Evolutionary conservation across 441 rosid species (phyloP).

Genomic region (Mallotus japonicus): DNA sequence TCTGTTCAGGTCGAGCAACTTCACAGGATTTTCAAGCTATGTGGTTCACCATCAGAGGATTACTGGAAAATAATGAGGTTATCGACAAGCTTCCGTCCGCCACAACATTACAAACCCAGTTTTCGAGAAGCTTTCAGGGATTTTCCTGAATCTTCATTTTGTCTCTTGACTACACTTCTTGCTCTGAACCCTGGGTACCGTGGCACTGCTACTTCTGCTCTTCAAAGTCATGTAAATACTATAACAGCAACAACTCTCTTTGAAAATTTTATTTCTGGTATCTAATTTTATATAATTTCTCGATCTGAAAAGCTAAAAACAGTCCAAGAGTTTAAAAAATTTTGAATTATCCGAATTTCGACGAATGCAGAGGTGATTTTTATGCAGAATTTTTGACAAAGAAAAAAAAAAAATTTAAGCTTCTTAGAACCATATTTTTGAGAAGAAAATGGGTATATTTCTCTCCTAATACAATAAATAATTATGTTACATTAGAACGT

Average conservation of each 20-base stretch:
- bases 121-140: constrained; percentile 59
- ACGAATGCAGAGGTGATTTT: no score
- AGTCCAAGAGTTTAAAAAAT: no score
- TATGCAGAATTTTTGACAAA: no score
- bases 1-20: constrained; percentile 75
- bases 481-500: not conserved
- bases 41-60: constrained; percentile 80
- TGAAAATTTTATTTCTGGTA: not conserved
- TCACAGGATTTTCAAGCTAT: constrained; percentile 82
- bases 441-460: no score
- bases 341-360: no score
- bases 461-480: no score
- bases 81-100: constrained; percentile 65
- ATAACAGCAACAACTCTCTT: not conserved
- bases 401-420: no score
- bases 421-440: no score
- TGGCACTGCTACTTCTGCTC: constrained; percentile 74
- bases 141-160: constrained; percentile 52
- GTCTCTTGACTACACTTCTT: constrained; percentile 55
- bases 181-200: constrained; percentile 67
- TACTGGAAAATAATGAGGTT: constrained; percentile 76
- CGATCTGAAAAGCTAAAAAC: not conserved
- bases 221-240: constrained; percentile 52
- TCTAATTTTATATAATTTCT: no score
- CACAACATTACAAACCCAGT: constrained; percentile 63